phyloP scores from a whole-genome alignment of 2,329 filamentous ascomycete species.

The Phialophora macrospora region DNA sequence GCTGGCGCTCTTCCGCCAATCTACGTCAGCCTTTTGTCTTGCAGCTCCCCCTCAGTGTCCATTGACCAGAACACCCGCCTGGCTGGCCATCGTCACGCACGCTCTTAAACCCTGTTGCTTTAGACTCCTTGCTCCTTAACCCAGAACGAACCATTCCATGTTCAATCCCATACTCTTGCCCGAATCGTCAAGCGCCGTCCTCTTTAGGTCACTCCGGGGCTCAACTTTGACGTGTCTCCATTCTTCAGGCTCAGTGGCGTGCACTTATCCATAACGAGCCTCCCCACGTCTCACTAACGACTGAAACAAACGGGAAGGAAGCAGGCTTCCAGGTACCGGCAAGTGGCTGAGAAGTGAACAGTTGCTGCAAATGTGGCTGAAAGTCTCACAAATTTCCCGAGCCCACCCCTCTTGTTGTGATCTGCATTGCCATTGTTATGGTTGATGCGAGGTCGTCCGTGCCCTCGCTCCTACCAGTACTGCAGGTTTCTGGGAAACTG shows the following conservation, averaged over 20 bases:
- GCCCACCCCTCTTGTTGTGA: constrained; percentile 9
- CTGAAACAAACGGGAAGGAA: constrained; percentile 6
- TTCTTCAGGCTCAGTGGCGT: constrained; percentile 12
- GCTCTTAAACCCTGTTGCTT: constrained; percentile 9
- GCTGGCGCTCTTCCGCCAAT: neutral
- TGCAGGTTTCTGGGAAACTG: neutral
- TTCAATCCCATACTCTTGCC: constrained; percentile 13
- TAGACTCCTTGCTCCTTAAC: neutral
- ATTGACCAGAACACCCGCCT: neutral
- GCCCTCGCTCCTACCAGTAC: neutral
- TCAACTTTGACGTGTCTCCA: constrained; percentile 2
- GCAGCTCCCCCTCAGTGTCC: constrained; percentile 1
- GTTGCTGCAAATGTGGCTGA: constrained; percentile 9
- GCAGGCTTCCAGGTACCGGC: constrained; percentile 15
- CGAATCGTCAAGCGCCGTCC: constrained; percentile 17
- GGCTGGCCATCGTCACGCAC: constrained; percentile 10
- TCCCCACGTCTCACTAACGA: constrained; percentile 14
- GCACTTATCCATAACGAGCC: constrained; percentile 9
- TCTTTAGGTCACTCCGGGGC: constrained; percentile 7
- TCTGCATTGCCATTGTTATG: constrained; percentile 7
- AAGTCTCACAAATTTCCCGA: constrained; percentile 19
- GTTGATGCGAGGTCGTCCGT: neutral
- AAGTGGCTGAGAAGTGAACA: constrained; percentile 11
- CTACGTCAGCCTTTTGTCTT: neutral
- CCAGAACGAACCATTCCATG: neutral